Conservation (phyloP, 768 basidiomycete genomes). For the Suillus plorans region DNA sequence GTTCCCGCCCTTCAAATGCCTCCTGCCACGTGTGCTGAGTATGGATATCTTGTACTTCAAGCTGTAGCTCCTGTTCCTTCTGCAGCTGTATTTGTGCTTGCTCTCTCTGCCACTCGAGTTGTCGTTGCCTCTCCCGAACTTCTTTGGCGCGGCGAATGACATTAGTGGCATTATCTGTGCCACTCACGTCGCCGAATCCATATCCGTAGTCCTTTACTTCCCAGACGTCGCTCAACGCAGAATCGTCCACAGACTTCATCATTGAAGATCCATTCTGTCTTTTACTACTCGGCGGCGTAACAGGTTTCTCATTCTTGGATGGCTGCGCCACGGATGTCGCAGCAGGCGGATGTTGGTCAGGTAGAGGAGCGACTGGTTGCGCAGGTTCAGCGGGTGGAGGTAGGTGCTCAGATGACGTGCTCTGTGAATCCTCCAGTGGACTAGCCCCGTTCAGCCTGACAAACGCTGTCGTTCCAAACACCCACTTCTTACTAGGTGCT, state of each 20-base stretch:
- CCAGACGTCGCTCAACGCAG: constrained; percentile 39
- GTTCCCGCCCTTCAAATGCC: constrained; percentile 22
- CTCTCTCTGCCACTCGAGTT: constrained; percentile 14
- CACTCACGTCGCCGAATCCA: constrained; percentile 55
- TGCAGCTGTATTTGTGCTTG: constrained; percentile 14
- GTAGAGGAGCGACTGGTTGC: background rate
- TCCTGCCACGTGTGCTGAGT: constrained; percentile 24
- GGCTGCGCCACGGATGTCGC: background rate
- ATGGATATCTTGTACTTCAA: constrained; percentile 9
- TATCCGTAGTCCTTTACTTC: constrained; percentile 63
- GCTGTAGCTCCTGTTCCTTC: constrained; percentile 16
- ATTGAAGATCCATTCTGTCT: constrained; percentile 6
- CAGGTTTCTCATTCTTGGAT: background rate
- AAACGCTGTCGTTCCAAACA: constrained; percentile 50
- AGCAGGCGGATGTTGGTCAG: background rate
- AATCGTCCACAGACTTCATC: constrained; percentile 15
- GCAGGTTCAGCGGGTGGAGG: background rate
- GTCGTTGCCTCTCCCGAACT: constrained; percentile 24
- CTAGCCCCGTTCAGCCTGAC: constrained; percentile 9
- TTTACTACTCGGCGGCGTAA: background rate
- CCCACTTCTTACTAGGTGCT: constrained; percentile 42
- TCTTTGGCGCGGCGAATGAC: constrained; percentile 29
- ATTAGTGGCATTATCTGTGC: constrained; percentile 32
- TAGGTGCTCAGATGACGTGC: background rate
- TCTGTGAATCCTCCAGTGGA: background rate